These are phyloP conservation scores for Taphrina confusa DNA, from an alignment of 1,139 yeast genomes.

Conservation along the genomic window DNA sequence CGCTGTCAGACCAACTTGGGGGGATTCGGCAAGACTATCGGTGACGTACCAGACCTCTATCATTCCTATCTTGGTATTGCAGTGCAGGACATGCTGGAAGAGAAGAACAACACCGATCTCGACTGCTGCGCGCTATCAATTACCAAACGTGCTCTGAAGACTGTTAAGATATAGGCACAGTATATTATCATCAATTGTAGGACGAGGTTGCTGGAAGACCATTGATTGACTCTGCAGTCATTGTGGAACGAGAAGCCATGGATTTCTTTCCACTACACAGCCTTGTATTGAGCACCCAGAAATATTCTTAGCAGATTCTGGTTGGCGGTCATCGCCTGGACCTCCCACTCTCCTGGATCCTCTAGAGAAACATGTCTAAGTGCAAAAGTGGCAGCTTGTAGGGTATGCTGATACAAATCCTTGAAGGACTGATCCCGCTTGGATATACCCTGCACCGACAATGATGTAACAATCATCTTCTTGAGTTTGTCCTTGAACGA, in stretches of 20 bases:
- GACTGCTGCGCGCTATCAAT: slow-evolving; percentile 14
- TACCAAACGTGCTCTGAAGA: slow-evolving; percentile 2
- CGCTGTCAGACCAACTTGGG: slow-evolving; percentile 71
- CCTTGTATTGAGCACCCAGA: neutral
- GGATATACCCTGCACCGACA: slow-evolving; percentile 10
- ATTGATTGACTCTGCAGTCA: too few relatives aligned
- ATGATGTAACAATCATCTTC: slow-evolving; percentile 15
- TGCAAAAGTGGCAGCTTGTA: slow-evolving; percentile 29
- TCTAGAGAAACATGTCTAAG: neutral
- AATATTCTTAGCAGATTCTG: slow-evolving; percentile 5
- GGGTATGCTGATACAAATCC: slow-evolving; percentile 25
- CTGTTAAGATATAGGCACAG: too few relatives aligned
- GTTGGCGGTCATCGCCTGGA: slow-evolving; percentile 2
- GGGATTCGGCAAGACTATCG: slow-evolving; percentile 75
- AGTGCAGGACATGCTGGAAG: slow-evolving; percentile 42
- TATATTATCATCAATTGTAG: too few relatives aligned
- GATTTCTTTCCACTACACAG: neutral
- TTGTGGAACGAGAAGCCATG: too few relatives aligned
- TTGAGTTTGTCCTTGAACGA: slow-evolving; percentile 20
- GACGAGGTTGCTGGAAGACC: too few relatives aligned
- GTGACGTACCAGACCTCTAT: slow-evolving; percentile 57
- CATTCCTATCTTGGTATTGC: slow-evolving; percentile 50
- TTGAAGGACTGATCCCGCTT: slow-evolving; percentile 10
- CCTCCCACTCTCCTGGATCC: neutral
- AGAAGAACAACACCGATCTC: neutral